Percentiles rank a stretch among this genome's conserved stretches.
These are phyloP conservation scores for Aegilops tauschii DNA, from an alignment of 176 grass and related monocot species.

Conservation along the genomic window DNA sequence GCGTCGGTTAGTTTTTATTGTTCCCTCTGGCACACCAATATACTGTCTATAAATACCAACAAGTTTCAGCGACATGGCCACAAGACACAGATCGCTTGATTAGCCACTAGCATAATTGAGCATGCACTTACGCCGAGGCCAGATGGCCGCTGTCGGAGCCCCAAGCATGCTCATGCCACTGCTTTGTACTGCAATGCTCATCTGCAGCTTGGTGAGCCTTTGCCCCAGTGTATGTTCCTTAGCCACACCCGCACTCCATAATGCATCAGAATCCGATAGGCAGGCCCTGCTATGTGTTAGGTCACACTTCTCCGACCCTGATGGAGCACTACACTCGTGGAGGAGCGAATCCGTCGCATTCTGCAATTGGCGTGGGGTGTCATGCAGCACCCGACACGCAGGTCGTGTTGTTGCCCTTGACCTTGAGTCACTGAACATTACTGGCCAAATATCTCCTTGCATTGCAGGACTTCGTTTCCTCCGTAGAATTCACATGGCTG, in stretches of 20 bases:
- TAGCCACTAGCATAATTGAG: too few species aligned
- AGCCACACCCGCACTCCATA: not conserved
- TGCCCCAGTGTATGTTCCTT: not conserved
- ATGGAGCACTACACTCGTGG: slow-evolving; percentile 41
- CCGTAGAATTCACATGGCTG: not conserved
- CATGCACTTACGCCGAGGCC: too few species aligned
- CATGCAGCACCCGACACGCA: not conserved
- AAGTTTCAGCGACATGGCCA: too few species aligned
- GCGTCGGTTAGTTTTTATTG: too few species aligned
- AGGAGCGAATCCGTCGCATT: slow-evolving; percentile 17
- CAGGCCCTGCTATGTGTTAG: slow-evolving; percentile 43
- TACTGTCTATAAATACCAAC: too few species aligned
- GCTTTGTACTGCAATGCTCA: not conserved
- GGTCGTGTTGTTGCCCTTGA: slow-evolving; percentile 8
- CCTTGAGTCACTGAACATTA: not conserved
- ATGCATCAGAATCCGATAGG: not conserved
- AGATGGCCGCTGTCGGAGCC: too few species aligned
- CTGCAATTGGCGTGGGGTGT: slow-evolving; percentile 48
- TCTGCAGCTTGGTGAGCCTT: not conserved
- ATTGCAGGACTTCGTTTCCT: slow-evolving; percentile 11
- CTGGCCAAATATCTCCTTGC: not conserved
- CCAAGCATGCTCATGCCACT: too few species aligned
- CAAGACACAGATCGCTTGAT: too few species aligned
- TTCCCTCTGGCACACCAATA: too few species aligned
- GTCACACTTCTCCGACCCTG: slow-evolving; percentile 19